phyloP scores from a whole-genome alignment of 1,284 basidiomycete genomes.

The Cystobasidiaceae sp. region DNA sequence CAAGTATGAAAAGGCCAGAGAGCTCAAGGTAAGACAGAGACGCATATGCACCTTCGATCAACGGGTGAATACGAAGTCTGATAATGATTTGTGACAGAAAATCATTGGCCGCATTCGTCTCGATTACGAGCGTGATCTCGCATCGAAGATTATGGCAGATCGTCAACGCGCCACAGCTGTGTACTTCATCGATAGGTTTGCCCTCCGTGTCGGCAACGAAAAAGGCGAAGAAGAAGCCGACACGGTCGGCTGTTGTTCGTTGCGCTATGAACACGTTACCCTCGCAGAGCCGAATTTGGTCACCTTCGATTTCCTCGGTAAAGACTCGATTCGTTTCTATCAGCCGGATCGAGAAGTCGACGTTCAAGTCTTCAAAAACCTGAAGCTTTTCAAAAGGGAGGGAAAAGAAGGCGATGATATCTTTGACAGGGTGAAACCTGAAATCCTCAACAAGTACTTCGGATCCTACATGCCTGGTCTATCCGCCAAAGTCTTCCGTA shows the following conservation, averaged over 20 bases:
- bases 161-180: slow-evolving; percentile 91
- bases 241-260: slow-evolving; percentile 92
- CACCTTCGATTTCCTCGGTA: slow-evolving; percentile 92
- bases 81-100: slow-evolving; percentile 54
- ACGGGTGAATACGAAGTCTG: background rate
- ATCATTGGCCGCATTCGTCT: slow-evolving; percentile 82
- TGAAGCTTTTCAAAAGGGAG: slow-evolving; percentile 80
- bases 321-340: slow-evolving; percentile 94
- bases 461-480: slow-evolving; percentile 89
- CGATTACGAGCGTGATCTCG: slow-evolving; percentile 78
- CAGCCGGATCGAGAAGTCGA: slow-evolving; percentile 76
- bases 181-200: slow-evolving; percentile 93
- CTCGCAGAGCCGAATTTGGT: slow-evolving; percentile 73
- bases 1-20: slow-evolving; percentile 94
- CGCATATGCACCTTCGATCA: background rate
- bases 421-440: slow-evolving; percentile 79
- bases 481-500: slow-evolving; percentile 98
- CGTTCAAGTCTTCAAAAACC: slow-evolving; percentile 81
- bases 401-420: slow-evolving; percentile 83
- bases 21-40: slow-evolving; percentile 68
- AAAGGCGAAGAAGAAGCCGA: slow-evolving; percentile 97
- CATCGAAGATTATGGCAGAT: slow-evolving; percentile 82
- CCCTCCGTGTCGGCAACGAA: slow-evolving; percentile 94
- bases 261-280: slow-evolving; percentile 91
- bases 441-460: slow-evolving; percentile 80